Base-by-base conservation (phyloP, 768 basidiomycete species). In the Trametes maxima region DNA sequence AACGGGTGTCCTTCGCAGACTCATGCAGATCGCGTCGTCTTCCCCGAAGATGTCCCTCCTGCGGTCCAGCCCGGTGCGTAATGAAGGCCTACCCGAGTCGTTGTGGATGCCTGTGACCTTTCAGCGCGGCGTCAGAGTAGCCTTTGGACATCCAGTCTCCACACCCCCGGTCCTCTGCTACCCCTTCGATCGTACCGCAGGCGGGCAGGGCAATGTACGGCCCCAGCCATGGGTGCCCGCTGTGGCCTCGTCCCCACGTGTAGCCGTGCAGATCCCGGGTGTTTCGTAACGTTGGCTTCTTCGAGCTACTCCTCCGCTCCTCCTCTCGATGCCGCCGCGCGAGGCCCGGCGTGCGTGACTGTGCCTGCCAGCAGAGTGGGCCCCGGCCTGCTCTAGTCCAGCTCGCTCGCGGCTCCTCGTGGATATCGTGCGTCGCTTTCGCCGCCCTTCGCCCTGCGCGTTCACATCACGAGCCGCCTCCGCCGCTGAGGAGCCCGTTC, bases 1-100 rank as follows among this genome's bases (percentile, higher is more conserved):
- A 46, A 11, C 11, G 51, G 47, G 13, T 24, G 35, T 22, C 49
- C 60, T 44, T 56, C 42, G 50, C 54, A 40, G 57, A 48, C 57
- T 58, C 37, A 33, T 57, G 57, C 57, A 58, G 62, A 63, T 63
- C 57, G 46, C 47, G 52, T 54, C 56, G 39, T 37, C 56, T 53
- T 63, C 57, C 45, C 53, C 53, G 53, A 54, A 54, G 62, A 50
- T 58, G 56, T 48, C 33, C 56, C 37, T 44, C 5, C 45, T 10
- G 40, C 52, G 62, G 51, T 50, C 62, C 54, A 58, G 57, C 57
- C 62, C 47, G 50, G 62, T 63, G 43, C 54, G 62, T 54, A 39
- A 59, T 57, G 14, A 57, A 59, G 45, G 24, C 52, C 5, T 63
- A 50, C 62, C 42, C 57, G 57, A 54, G 46, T 42, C 51, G 28